These are phyloP conservation scores for Populus deltoides DNA, from an alignment of 345 rosid species.

Conservation along the genomic window DNA sequence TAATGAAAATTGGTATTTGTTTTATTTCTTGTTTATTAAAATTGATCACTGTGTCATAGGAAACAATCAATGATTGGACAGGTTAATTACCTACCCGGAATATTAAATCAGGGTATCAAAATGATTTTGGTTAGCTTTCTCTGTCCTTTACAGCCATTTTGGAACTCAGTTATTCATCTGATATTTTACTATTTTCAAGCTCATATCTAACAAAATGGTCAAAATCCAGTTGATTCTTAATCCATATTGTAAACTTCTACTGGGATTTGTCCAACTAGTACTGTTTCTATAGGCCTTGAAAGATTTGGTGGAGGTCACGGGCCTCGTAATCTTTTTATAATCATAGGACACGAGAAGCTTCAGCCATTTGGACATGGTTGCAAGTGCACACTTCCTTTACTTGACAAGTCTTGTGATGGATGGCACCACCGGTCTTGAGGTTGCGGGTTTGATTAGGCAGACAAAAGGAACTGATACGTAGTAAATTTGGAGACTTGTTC, in stretches of 20 bases:
- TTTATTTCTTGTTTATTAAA: slow-evolving; percentile 5
- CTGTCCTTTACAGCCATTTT: neutral
- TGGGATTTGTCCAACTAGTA: neutral
- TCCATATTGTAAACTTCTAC: neutral
- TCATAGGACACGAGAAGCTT: neutral
- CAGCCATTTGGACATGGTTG: neutral
- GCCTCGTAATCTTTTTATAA: neutral
- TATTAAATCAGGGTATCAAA: neutral
- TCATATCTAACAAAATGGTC: neutral
- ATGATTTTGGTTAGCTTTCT: neutral
- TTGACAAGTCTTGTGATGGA: neutral
- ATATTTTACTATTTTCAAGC: too few relatives aligned
- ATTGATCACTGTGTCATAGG: neutral
- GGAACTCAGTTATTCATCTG: neutral
- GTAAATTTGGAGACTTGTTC: too few relatives aligned
- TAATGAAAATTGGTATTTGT: neutral
- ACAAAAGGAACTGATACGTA: neutral
- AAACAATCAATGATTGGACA: slow-evolving; percentile 1
- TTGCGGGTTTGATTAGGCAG: neutral
- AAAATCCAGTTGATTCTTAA: neutral
- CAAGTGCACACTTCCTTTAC: neutral
- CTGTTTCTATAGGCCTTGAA: neutral
- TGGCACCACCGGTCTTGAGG: neutral
- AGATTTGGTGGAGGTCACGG: neutral
- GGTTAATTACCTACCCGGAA: neutral